Base-by-base conservation (phyloP, 805 yeast genomes). In the Cyberlindnera galapagoensis region DNA sequence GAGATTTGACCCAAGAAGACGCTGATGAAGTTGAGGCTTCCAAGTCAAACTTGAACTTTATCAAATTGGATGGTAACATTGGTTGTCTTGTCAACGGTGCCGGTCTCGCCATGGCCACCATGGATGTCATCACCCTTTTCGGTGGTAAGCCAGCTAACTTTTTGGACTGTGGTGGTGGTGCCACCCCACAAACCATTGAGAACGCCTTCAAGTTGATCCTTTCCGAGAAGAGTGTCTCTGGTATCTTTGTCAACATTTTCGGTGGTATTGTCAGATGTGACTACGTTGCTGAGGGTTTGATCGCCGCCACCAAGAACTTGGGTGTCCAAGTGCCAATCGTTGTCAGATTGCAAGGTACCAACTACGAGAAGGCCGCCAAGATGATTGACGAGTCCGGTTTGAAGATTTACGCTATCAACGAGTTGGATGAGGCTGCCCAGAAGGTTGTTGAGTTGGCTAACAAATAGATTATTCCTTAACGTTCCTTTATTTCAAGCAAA, bases 191-290 rank as follows among this genome's bases (percentile, higher is more conserved):
- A 66, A 90, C 98, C 55, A 92, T 92, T 58, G 94, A 88, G 70
- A 82, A 82, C 66, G 99, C 97, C 36, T 90, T 92, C 71, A 81
- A 79, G 65, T 76, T 92, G 63, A 90, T 92, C 55, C 69, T 94
- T 57, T 74, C 92, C 39, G 97, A 92, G 69, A 65, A 76, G 56
- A 76, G 78, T 54, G 97, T 92, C 47, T 76, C 83, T 54, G 95
- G 96, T 58, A 92, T 92, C 61, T 90, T 92, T 52, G 97, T 92
- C 57, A 92, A 92, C 76, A 92, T 92, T 56, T 92, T 92, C 56
- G 99, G 99, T 62, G 98, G 99, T 71, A 92, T 92, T 52, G 98
- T 92, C 52, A 86, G 99, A 74, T 92, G 98, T 69, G 99, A 92
- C 68, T 86, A 78, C 69, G 97, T 92, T 44, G 99, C 99, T 53